phyloP scores from a whole-genome alignment of 2,329 filamentous ascomycete species.

The Periglandula ipomoeae region DNA sequence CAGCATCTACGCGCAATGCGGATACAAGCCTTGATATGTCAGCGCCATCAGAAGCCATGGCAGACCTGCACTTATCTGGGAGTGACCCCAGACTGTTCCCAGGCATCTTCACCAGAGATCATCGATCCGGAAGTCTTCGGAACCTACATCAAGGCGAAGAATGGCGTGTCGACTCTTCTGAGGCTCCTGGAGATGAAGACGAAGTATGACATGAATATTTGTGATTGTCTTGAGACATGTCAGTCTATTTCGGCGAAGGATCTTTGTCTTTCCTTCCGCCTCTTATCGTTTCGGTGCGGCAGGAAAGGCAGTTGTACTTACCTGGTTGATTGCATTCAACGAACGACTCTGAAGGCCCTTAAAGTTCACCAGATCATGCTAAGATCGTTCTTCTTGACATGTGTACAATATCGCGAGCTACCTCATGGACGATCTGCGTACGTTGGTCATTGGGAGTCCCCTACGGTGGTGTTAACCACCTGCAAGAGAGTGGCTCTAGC shows the following conservation, averaged over 20 bases:
- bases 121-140: slow-evolving; percentile 31
- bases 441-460: too few species aligned
- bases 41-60: slow-evolving; percentile 28
- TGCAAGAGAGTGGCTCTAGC: too few species aligned
- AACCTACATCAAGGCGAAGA: slow-evolving; percentile 19
- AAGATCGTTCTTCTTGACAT: too few species aligned
- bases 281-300: too few species aligned
- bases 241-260: neutral
- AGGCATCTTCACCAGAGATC: slow-evolving; percentile 51
- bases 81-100: slow-evolving; percentile 64
- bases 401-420: too few species aligned
- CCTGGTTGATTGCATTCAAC: too few species aligned
- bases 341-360: too few species aligned
- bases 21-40: slow-evolving; percentile 22
- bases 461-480: too few species aligned
- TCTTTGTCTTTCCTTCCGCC: neutral
- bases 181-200: slow-evolving; percentile 11
- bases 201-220: slow-evolving; percentile 3
- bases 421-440: too few species aligned
- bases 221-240: neutral
- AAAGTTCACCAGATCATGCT: too few species aligned
- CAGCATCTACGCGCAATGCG: neutral
- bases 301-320: too few species aligned
- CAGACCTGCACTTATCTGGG: slow-evolving; percentile 41
- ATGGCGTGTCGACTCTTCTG: slow-evolving; percentile 12